phyloP scores from a whole-genome alignment of 768 basidiomycete species.

The Suillus cothurnatus region DNA sequence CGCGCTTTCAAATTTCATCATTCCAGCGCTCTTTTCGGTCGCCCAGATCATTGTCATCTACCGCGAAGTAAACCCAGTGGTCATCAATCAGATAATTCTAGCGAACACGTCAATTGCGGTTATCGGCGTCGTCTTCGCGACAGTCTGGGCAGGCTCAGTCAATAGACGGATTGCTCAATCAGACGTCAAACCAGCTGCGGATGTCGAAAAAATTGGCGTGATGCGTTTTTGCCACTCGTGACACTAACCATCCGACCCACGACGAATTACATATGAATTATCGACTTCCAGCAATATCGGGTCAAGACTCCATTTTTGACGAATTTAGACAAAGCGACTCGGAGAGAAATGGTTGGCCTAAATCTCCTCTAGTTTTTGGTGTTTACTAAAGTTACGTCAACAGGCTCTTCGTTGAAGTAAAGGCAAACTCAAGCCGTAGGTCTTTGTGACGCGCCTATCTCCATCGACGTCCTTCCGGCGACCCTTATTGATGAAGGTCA shows the following conservation, averaged over 20 bases:
- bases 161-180: slow-evolving; percentile 1
- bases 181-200: not conserved
- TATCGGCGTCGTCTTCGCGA: slow-evolving; percentile 36
- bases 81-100: slow-evolving; percentile 30
- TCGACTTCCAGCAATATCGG: not conserved
- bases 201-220: not conserved
- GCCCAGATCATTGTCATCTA: slow-evolving; percentile 33
- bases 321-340: not conserved
- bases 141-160: slow-evolving; percentile 29
- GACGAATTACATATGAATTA: not conserved
- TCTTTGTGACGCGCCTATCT: not conserved
- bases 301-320: slow-evolving; percentile 1
- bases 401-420: not conserved
- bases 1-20: slow-evolving; percentile 35
- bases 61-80: slow-evolving; percentile 19
- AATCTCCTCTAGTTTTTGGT: not conserved
- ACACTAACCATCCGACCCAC: not conserved
- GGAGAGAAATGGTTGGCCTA: slow-evolving; percentile 6
- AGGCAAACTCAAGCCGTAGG: not conserved
- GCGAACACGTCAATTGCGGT: slow-evolving; percentile 34
- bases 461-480: not conserved
- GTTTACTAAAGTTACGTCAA: not conserved
- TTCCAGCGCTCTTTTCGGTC: slow-evolving; percentile 34
- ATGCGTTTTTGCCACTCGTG: slow-evolving; percentile 11
- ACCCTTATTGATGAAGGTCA: not conserved